Conservation (phyloP, 1,139 yeast genomes). For the Magnusiomyces ingens region DNA sequence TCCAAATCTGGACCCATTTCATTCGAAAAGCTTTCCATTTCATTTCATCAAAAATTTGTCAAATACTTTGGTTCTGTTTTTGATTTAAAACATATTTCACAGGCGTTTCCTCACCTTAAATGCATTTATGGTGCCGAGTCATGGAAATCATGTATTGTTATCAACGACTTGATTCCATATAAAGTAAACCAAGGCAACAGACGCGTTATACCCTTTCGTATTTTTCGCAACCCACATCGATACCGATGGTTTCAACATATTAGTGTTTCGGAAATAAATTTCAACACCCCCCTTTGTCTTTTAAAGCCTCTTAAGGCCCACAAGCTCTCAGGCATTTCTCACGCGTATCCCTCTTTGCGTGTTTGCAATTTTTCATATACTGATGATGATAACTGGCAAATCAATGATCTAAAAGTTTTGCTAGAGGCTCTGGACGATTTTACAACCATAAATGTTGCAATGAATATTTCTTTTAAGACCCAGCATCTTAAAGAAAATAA, state of each 20-base stretch:
- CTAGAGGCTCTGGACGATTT: not conserved
- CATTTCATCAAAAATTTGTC: not conserved
- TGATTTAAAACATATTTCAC: conserved; percentile 1
- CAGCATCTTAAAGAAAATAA: not conserved
- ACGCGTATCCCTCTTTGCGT: not conserved
- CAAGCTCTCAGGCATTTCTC: not conserved
- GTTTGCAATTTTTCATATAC: not conserved
- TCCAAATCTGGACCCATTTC: too few species aligned
- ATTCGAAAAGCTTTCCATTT: not conserved
- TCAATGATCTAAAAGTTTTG: not conserved
- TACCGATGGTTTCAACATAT: not conserved
- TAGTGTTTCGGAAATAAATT: not conserved
- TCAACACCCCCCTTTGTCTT: not conserved
- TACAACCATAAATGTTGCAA: not conserved
- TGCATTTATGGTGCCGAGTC: not conserved
- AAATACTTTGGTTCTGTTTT: not conserved
- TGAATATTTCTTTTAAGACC: not conserved
- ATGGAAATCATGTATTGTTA: not conserved
- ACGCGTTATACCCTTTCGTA: not conserved
- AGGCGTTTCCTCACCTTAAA: not conserved
- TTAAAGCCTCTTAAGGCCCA: not conserved
- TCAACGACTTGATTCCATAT: not conserved
- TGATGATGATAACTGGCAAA: conserved; percentile 5
- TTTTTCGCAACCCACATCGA: not conserved
- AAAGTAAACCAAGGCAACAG: not conserved